A percentile compares a stretch with the other conserved stretches of the same genome.
Conservation (phyloP, 2,329 filamentous ascomycete genomes). For the Pseudopyrenochaeta lycopersici region DNA sequence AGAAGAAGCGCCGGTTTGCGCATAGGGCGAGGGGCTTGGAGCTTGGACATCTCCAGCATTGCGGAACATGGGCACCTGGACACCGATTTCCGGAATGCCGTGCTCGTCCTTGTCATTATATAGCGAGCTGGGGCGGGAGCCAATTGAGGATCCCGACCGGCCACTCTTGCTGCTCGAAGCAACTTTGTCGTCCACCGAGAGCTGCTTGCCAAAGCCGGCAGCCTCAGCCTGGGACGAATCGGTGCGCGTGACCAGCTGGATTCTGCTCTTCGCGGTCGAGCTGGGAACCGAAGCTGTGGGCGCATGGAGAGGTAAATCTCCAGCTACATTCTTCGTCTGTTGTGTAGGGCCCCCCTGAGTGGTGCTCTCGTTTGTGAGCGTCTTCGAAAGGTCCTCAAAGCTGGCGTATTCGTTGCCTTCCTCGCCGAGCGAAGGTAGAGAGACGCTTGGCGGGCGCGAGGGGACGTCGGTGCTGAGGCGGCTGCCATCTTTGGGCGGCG, state of each 20-base stretch:
- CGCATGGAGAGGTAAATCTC: conserved; percentile 86
- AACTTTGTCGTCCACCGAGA: conserved; percentile 42
- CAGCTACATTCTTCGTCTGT: conserved; percentile 79
- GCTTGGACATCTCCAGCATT: conserved; percentile 96
- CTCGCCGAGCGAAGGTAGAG: conserved; percentile 84
- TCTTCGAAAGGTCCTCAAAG: conserved; percentile 55
- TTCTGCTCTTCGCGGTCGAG: conserved; percentile 82
- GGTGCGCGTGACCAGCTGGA: conserved; percentile 85
- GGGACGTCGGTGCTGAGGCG: conserved; percentile 52
- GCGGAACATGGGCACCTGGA: conserved; percentile 91
- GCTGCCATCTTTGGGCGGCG: conserved; percentile 43
- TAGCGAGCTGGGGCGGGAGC: conserved; percentile 63
- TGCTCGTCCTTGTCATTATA: conserved; percentile 73
- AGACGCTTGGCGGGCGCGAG: conserved; percentile 76
- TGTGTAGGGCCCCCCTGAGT: conserved; percentile 61
- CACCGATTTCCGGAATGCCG: conserved; percentile 91
- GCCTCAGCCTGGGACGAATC: conserved; percentile 87
- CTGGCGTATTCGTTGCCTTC: conserved; percentile 90
- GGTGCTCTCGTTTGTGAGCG: conserved; percentile 40
- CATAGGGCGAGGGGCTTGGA: conserved; percentile 77
- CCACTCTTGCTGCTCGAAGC: conserved; percentile 28
- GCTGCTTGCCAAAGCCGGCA: conserved; percentile 79
- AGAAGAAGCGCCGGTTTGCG: conserved; percentile 46
- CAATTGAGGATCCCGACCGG: conserved; percentile 45
- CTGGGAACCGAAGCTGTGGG: conserved; percentile 86